Base-by-base conservation (phyloP, 768 basidiomycete species). In the Boletus fagicola region DNA sequence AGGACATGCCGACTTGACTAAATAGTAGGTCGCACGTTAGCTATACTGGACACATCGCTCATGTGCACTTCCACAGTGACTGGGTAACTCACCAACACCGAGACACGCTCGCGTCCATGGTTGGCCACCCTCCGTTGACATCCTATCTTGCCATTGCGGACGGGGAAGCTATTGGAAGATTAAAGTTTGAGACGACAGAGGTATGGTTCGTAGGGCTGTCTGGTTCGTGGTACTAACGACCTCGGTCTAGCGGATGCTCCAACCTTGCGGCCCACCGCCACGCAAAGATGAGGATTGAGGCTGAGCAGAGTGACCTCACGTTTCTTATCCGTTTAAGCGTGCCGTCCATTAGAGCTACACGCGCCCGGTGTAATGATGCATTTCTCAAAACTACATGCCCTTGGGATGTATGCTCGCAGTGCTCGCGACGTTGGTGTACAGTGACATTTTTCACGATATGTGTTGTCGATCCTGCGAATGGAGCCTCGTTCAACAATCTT, bases 1-100 rank as follows among this genome's bases (percentile, higher is more conserved):
- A 94, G 94, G 96, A 30, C 95, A 99, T 75, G 94, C 95, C 36
- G 96, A 99, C 73, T 76, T 95, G 70, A 92, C 93, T 7, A 98
- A 98, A 79, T 94, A 88, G 96, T 97, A 66, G 60, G 92, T 77
- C 39, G 26, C 24, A 18, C 15, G 11, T 40, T 51, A n/a, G n/a
- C 26, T 43, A 20, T 35, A 0, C 12, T 28, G 40, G 31, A 60
- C 46, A 35, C 33, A 42, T 42, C 48, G 49, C 48, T 55, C 12
- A 63, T 63, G 61, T 67, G 62, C 20, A 39, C 33, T 51, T 5
- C 3, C 68, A 9, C 31, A 98, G 96, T 74, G 96, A 98, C 69
- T 98, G 96, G 96, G 74, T 96, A 46, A 97, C 94, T 8, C 93
- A 98, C 74, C 96, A 98, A 68, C 95, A 98, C 75, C 86, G 96